These are phyloP conservation scores for Zygosaccharomyces lentus DNA, from an alignment of 805 yeast species.

Conservation along the genomic window DNA sequence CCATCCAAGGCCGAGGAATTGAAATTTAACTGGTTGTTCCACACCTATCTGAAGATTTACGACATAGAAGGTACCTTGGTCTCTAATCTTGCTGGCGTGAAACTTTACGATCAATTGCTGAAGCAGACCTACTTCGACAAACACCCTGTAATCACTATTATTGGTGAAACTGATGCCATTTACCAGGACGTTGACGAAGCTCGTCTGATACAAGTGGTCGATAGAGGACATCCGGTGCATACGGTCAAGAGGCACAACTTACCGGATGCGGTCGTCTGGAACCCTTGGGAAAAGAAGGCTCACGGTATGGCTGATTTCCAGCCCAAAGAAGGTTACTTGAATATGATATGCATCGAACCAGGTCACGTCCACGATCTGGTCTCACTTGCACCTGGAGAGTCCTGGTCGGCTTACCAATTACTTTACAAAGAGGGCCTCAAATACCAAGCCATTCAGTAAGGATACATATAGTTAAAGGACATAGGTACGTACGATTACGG, in stretches of 20 bases:
- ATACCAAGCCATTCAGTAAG: constrained; percentile 46
- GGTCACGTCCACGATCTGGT: constrained; percentile 77
- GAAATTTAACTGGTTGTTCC: constrained; percentile 93
- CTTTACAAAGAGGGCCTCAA: constrained; percentile 54
- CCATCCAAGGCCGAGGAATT: constrained; percentile 50
- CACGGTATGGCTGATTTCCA: constrained; percentile 79
- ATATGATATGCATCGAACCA: constrained; percentile 94
- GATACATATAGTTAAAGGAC: background rate
- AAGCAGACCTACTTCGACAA: constrained; percentile 59
- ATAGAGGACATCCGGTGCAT: constrained; percentile 65
- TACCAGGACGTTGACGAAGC: constrained; percentile 57
- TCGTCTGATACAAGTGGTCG: constrained; percentile 62
- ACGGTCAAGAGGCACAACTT: constrained; percentile 62
- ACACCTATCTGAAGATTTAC: constrained; percentile 71
- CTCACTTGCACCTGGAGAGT: constrained; percentile 60
- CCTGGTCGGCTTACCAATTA: constrained; percentile 72
- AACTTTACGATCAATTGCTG: constrained; percentile 72
- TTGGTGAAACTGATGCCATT: constrained; percentile 80
- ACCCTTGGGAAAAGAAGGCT: constrained; percentile 90
- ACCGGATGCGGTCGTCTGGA: constrained; percentile 85
- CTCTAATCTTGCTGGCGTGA: constrained; percentile 69
- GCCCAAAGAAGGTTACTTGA: constrained; percentile 77
- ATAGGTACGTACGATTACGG: constrained; percentile 1
- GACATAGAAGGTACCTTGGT: constrained; percentile 78
- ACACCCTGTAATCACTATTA: constrained; percentile 69